These are phyloP conservation scores for Medicago ruthenica DNA, from an alignment of 306 rosid genomes.

Conservation along the genomic window DNA sequence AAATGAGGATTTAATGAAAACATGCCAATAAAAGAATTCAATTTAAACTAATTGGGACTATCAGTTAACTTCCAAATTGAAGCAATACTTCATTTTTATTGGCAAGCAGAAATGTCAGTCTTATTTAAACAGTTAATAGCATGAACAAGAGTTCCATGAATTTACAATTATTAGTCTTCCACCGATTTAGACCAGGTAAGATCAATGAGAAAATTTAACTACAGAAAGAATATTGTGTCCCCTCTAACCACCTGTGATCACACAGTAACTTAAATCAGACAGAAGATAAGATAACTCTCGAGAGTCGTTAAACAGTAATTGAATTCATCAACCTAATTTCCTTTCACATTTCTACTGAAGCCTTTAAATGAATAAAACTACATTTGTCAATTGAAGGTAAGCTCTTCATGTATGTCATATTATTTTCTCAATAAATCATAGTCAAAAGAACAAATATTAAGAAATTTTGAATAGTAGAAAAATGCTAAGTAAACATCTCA, in stretches of 20 bases:
- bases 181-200: conserved; percentile 14
- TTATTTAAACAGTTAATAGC: conserved; percentile 11
- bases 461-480: too few relatives aligned
- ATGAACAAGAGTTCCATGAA: conserved; percentile 7
- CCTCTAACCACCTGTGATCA: conserved; percentile 9
- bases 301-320: neutral
- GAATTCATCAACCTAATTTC: conserved; percentile 15
- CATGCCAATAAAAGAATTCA: conserved; percentile 25
- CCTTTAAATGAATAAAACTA: neutral
- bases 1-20: conserved; percentile 20
- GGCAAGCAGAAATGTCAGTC: conserved; percentile 31
- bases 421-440: neutral
- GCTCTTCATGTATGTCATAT: conserved; percentile 12
- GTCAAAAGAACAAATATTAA: neutral
- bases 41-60: conserved; percentile 11
- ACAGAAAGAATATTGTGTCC: conserved; percentile 15
- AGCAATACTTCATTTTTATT: conserved; percentile 8
- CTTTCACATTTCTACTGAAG: conserved; percentile 15
- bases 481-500: neutral
- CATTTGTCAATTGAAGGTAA: conserved; percentile 18
- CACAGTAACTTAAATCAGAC: conserved; percentile 8
- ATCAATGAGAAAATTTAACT: neutral
- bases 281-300: conserved; percentile 1
- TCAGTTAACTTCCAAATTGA: conserved; percentile 8
- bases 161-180: neutral